These are phyloP conservation scores for Epicoccum sorghinum DNA, from an alignment of 2,329 filamentous ascomycete species.

Conservation along the genomic window DNA sequence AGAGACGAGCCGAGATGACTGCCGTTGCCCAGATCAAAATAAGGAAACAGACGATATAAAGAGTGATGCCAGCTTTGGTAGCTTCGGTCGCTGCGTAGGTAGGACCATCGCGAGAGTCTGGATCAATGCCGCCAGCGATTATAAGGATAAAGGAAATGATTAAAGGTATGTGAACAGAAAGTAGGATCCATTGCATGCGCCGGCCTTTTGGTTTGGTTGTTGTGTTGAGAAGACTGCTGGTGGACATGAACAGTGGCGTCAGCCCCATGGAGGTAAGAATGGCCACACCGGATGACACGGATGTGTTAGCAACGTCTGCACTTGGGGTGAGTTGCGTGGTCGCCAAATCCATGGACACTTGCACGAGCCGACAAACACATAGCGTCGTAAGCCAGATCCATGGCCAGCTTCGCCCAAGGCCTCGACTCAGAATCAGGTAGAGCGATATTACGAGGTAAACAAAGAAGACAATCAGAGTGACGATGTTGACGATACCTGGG, in stretches of 20 bases:
- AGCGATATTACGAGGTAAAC: conserved; percentile 38
- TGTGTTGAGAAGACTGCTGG: conserved; percentile 41
- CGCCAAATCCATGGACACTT: conserved; percentile 45
- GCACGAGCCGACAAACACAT: conserved; percentile 41
- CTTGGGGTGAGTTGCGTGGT: conserved; percentile 37
- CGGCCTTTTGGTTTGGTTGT: conserved; percentile 43
- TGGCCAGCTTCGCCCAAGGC: conserved; percentile 41
- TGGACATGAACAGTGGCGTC: conserved; percentile 46
- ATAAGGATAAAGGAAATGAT: conserved; percentile 44
- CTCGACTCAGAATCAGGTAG: conserved; percentile 38
- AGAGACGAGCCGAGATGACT: conserved; percentile 44
- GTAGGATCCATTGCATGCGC: conserved; percentile 47
- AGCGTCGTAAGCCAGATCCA: conserved; percentile 44
- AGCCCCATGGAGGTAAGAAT: conserved; percentile 46
- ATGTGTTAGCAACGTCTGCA: conserved; percentile 31
- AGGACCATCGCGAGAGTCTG: conserved; percentile 37
- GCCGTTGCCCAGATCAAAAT: conserved; percentile 44
- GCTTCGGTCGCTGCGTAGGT: conserved; percentile 42
- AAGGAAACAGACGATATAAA: conserved; percentile 43
- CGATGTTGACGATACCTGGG: conserved; percentile 41
- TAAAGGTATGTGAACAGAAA: conserved; percentile 41
- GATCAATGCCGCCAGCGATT: conserved; percentile 45
- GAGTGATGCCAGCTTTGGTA: conserved; percentile 43
- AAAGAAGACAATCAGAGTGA: conserved; percentile 43
- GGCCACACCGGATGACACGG: conserved; percentile 40